Percentiles rank a stretch among this genome's conserved stretches.
phyloP scores from a whole-genome alignment of 208 protist genomes.

The Balamuthia mandrillaris region DNA sequence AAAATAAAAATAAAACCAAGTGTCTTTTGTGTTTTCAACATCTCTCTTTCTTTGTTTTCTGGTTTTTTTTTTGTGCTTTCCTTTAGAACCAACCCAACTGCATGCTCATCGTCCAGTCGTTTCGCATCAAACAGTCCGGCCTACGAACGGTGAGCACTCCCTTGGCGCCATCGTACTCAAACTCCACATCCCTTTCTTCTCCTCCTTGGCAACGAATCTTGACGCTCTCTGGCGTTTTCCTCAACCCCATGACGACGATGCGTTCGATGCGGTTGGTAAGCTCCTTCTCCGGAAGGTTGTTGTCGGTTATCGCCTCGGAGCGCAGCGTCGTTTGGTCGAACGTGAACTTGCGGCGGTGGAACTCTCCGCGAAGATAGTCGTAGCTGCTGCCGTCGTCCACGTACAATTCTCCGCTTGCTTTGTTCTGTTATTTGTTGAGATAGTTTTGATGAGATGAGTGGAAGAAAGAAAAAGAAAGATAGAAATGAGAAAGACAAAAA shows the following conservation, averaged over 20 bases:
- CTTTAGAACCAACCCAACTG: too few relatives aligned
- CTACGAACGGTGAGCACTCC: slow-evolving; percentile 36
- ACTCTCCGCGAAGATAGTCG: slow-evolving; percentile 52
- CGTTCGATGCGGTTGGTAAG: slow-evolving; percentile 20
- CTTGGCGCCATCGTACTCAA: neutral
- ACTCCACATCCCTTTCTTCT: neutral
- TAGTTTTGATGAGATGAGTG: neutral
- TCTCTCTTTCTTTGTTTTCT: too few relatives aligned
- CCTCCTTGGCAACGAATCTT: neutral
- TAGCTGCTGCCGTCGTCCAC: slow-evolving; percentile 71
- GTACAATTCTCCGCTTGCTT: slow-evolving; percentile 66
- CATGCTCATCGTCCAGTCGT: slow-evolving; percentile 22
- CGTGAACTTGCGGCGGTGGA: slow-evolving; percentile 23
- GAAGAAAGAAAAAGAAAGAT: too few relatives aligned
- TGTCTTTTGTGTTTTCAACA: too few relatives aligned
- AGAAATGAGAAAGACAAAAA: too few relatives aligned
- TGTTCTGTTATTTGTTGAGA: neutral
- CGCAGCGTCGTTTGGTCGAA: slow-evolving; percentile 60
- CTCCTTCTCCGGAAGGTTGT: too few relatives aligned
- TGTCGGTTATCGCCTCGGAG: too few relatives aligned
- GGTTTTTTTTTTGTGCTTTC: too few relatives aligned
- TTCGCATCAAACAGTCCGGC: slow-evolving; percentile 11
- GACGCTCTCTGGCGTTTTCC: neutral
- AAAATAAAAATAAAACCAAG: too few relatives aligned
- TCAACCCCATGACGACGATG: slow-evolving; percentile 43